A percentile compares a stretch with the other conserved stretches of the same genome.
Conservation (phyloP, 805 yeast genomes). For the Isabelozyma pseudorhagii region DNA sequence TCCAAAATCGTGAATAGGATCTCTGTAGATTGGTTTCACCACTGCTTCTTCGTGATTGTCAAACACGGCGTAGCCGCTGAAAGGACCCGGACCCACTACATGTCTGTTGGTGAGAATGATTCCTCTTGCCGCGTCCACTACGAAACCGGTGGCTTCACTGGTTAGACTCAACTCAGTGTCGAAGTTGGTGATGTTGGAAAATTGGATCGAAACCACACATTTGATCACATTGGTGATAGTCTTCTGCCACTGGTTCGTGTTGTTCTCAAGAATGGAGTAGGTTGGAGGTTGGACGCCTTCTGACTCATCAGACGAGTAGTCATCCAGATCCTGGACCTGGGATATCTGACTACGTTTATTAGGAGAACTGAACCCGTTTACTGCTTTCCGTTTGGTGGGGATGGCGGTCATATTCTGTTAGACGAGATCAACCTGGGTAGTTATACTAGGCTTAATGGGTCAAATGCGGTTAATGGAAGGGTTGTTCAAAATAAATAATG, state of each 20-base stretch:
- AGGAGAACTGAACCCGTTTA: constrained; percentile 1
- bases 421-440: too few relatives aligned
- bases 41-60: constrained; percentile 93
- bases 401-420: not conserved
- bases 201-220: constrained; percentile 85
- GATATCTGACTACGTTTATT: not conserved
- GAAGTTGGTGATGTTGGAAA: constrained; percentile 80
- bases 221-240: constrained; percentile 80
- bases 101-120: constrained; percentile 89
- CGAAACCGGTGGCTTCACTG: constrained; percentile 94
- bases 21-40: constrained; percentile 82
- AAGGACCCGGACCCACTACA: constrained; percentile 95
- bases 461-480: too few relatives aligned
- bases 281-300: constrained; percentile 6
- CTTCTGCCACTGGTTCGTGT: constrained; percentile 57
- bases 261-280: constrained; percentile 4
- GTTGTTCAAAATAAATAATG: too few relatives aligned
- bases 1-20: constrained; percentile 95
- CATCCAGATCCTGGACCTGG: constrained; percentile 9
- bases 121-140: constrained; percentile 80
- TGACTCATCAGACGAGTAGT: constrained; percentile 8
- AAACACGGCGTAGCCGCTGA: constrained; percentile 85
- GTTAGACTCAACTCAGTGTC: constrained; percentile 81
- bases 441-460: too few relatives aligned
- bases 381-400: not conserved